A percentile compares a stretch with the other conserved stretches of the same genome.
Evolutionary conservation across 2,329 filamentous ascomycete species (phyloP).

Genomic region (Talaromyces sp.): DNA sequence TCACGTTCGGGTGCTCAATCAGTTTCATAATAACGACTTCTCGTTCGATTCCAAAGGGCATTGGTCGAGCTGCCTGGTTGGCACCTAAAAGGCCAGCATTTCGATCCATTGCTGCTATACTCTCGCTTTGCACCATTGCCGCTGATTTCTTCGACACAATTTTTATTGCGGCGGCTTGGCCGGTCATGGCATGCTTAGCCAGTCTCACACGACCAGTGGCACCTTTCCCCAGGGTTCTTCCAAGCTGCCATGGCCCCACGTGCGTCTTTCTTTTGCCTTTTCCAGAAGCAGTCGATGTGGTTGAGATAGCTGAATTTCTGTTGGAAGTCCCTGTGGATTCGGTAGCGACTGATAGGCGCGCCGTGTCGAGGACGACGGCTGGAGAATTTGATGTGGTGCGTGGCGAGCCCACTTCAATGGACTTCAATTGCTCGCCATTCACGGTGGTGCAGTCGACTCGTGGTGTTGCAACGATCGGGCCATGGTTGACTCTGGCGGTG

Average conservation of each 20-base stretch:
- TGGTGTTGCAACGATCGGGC: constrained; percentile 18
- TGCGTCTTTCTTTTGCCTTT: constrained; percentile 61
- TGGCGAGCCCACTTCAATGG: constrained; percentile 17
- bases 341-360: constrained; percentile 50
- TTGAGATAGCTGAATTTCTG: constrained; percentile 50
- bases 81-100: constrained; percentile 57
- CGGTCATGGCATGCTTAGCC: constrained; percentile 73
- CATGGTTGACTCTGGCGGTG: constrained; percentile 46
- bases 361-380: constrained; percentile 40
- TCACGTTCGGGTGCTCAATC: constrained; percentile 90
- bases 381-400: constrained; percentile 27
- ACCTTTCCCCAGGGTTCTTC: constrained; percentile 82
- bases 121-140: constrained; percentile 76
- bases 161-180: constrained; percentile 85
- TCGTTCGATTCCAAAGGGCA: constrained; percentile 84
- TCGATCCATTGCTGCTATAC: constrained; percentile 75
- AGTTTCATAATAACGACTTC: constrained; percentile 97
- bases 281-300: constrained; percentile 51
- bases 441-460: constrained; percentile 9
- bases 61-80: constrained; percentile 60
- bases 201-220: constrained; percentile 83
- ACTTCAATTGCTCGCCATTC: constrained; percentile 15
- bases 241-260: constrained; percentile 91
- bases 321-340: constrained; percentile 48
- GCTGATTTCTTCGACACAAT: constrained; percentile 84